phyloP scores from a whole-genome alignment of 179 eudicot genomes.

The Dionaea muscipula region DNA sequence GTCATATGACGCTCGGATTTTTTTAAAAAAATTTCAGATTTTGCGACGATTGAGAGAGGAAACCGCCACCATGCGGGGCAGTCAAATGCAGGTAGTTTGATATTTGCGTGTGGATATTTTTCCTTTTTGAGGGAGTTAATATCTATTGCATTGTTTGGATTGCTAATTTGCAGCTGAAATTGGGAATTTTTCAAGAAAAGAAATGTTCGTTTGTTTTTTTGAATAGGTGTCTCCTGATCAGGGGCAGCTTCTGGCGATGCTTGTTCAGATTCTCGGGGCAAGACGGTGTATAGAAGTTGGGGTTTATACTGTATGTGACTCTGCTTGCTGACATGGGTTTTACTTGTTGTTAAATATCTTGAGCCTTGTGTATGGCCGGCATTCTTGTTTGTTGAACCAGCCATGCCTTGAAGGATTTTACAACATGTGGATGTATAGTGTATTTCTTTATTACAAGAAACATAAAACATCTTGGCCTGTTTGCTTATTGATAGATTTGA shows the following conservation, averaged over 20 bases:
- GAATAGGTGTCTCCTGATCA: conserved; percentile 87
- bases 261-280: conserved; percentile 74
- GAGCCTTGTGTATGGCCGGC: background rate
- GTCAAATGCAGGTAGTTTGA: conserved; percentile 66
- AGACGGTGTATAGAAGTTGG: conserved; percentile 87
- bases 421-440: too few species aligned
- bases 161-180: background rate
- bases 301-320: conserved; percentile 59
- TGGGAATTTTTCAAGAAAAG: too few species aligned
- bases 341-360: background rate
- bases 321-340: background rate
- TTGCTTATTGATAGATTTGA: too few species aligned
- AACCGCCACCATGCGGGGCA: conserved; percentile 62
- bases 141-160: background rate
- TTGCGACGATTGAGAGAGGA: conserved; percentile 68
- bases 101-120: too few species aligned
- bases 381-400: background rate
- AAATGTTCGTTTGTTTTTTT: conserved; percentile 2
- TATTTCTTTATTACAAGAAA: too few species aligned
- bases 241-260: conserved; percentile 90
- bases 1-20: background rate
- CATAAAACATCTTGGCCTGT: too few species aligned
- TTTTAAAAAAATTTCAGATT: conserved; percentile 24
- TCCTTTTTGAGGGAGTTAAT: too few species aligned
- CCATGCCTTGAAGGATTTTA: background rate